These are phyloP conservation scores for Endoconidiophora laricicola DNA, from an alignment of 2,329 filamentous ascomycete species.

Conservation along the genomic window DNA sequence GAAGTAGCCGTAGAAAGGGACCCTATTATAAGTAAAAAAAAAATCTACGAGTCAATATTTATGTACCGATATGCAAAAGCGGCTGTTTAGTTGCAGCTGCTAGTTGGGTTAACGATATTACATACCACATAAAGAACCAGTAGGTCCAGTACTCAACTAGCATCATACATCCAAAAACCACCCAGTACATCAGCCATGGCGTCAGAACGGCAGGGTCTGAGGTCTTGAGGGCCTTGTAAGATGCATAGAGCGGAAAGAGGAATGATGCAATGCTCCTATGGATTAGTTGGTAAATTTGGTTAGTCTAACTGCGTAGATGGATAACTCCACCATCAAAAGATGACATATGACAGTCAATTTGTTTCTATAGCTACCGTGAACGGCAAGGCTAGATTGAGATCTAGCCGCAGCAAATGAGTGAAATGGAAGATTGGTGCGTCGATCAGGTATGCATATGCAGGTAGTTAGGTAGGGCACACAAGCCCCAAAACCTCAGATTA, in stretches of 20 bases:
- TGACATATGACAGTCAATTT: background rate
- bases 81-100: background rate
- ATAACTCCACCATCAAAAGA: background rate
- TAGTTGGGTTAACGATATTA: slow-evolving; percentile 1
- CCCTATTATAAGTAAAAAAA: slow-evolving; percentile 27
- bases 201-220: slow-evolving; percentile 76
- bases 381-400: slow-evolving; percentile 9
- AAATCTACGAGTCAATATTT: background rate
- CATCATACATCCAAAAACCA: slow-evolving; percentile 67
- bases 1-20: slow-evolving; percentile 88
- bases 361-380: background rate
- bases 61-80: background rate
- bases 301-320: background rate
- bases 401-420: too few species aligned
- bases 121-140: slow-evolving; percentile 69
- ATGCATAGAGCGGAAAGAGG: slow-evolving; percentile 88
- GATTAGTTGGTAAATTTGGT: background rate
- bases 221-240: slow-evolving; percentile 93
- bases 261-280: slow-evolving; percentile 69
- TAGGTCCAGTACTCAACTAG: slow-evolving; percentile 75
- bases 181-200: slow-evolving; percentile 99
- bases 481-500: slow-evolving; percentile 9
- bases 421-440: background rate
- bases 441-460: slow-evolving; percentile 13
- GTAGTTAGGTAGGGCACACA: slow-evolving; percentile 13